Evolutionary conservation across 2,329 filamentous ascomycete genomes (phyloP), one percentile per base, ranked within the genome.

Genomic region (Oidium heveae): DNA sequence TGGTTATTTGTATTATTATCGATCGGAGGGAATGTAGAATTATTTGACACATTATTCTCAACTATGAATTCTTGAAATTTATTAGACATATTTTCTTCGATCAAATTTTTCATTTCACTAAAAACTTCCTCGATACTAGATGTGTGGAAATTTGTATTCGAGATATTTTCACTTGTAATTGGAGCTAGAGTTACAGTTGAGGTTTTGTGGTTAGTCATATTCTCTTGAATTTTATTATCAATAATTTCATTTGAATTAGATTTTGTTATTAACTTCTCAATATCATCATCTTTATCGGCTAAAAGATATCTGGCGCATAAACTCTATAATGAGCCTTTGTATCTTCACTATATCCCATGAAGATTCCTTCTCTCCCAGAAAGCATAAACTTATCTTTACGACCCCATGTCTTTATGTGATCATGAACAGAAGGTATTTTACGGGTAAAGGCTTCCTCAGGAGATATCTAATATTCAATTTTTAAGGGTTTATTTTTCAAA

Each of bases 371-470:
- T 34, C 49, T 52, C 20, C 49, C 49, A 52, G 49, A 36, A 18
- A 32, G 49, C 49, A 52, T 52, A 20, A 52, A 52, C n/a, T 34
- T 52, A 20, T 52, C 49, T 52, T 52, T 52, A 9, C 49, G 49
- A 15, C 49, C 49, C n/a, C 49, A 52, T 34, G 49, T 34, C 33
- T 52, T 52, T 9, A 36, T 20, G 36, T 52, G 33, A 36, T 52
- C 18, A 36, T 52, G 49, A 18, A 34, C 49, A 32, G 8, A 12
- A 32, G 20, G 44, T 13, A 49, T 22, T 49, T 49, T 6, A 49
- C 44, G 22, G 24, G 44, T 49, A n/a, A 49, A 49, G 12, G 44
- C 44, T 49, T 49, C 20, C 44, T 28, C 20, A 32, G 18, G 33
- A n/a, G 24, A 52, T 52, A 37, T 52, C 16, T 18, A 32, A 37